Percentiles rank a stretch among this genome's conserved stretches.
Conservation (phyloP, 192 early-diverging fungal genomes). For the Mortierella hygrophila region DNA sequence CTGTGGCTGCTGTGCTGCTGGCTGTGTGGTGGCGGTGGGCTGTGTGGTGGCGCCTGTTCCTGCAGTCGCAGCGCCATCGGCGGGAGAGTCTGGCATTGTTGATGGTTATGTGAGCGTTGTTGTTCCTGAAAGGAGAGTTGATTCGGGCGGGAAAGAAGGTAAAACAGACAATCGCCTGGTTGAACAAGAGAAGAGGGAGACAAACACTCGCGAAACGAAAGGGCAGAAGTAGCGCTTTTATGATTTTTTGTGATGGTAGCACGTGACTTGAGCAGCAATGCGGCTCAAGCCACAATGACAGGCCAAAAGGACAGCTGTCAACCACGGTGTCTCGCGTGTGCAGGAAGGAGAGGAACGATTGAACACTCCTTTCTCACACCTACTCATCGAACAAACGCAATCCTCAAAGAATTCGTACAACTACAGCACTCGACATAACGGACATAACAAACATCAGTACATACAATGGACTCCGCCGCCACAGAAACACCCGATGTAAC, state of each 20-base stretch:
- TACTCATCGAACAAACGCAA: no score
- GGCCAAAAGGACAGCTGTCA: no score
- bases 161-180: not conserved
- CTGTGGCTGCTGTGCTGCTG: constrained; percentile 14
- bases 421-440: no score
- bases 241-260: no score
- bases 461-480: not conserved
- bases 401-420: no score
- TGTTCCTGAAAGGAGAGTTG: constrained; percentile 2
- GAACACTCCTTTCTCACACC: no score
- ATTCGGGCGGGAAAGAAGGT: constrained; percentile 9
- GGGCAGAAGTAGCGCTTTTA: no score
- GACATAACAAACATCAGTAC: not conserved
- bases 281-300: no score
- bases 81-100: constrained; percentile 38
- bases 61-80: constrained; percentile 19
- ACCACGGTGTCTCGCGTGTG: no score
- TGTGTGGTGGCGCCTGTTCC: constrained; percentile 18
- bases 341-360: no score
- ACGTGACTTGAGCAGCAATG: no score
- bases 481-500: not conserved
- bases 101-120: not conserved
- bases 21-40: constrained; percentile 5
- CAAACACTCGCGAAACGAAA: not conserved
- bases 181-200: not conserved